A percentile compares a stretch with the other conserved stretches of the same genome.
Evolutionary conservation across 495 filamentous ascomycete genomes (phyloP).

Genomic region (Annulohypoxylon stygium): DNA sequence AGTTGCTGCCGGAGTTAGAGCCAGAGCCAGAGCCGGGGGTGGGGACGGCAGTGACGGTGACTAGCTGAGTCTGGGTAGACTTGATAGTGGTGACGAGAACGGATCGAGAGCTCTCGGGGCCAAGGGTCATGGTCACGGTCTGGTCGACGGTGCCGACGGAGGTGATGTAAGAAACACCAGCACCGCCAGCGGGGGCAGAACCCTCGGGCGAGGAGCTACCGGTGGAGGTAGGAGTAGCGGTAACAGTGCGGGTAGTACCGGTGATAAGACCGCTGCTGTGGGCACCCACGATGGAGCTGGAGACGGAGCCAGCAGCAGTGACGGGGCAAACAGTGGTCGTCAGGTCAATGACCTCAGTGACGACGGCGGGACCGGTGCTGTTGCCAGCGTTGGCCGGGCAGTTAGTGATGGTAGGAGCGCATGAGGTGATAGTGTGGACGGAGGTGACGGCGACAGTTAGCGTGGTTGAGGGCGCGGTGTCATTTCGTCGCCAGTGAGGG

Average conservation of each 20-base stretch:
- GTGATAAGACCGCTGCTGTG: conserved; percentile 55
- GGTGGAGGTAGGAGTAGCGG: conserved; percentile 32
- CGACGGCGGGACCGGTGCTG: conserved; percentile 55
- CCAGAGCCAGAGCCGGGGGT: conserved; percentile 18
- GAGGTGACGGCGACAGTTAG: conserved; percentile 68
- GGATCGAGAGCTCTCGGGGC: conserved; percentile 51
- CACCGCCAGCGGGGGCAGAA: conserved; percentile 26
- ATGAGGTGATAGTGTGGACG: conserved; percentile 72
- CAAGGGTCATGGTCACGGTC: conserved; percentile 58
- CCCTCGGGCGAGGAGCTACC: conserved; percentile 40
- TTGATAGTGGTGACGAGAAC: conserved; percentile 56
- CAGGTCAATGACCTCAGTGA: conserved; percentile 61
- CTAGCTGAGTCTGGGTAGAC: conserved; percentile 50
- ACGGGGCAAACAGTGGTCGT: conserved; percentile 63
- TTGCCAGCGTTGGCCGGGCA: conserved; percentile 67
- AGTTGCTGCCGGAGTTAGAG: conserved; percentile 19
- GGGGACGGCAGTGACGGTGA: conserved; percentile 46
- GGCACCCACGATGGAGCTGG: conserved; percentile 53
- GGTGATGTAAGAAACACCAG: conserved; percentile 37
- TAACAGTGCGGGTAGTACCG: conserved; percentile 50
- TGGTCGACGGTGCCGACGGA: conserved; percentile 43
- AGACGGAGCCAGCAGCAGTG: conserved; percentile 56
- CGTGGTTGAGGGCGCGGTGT: conserved; percentile 56
- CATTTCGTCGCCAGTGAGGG: conserved; percentile 55
- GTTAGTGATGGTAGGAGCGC: conserved; percentile 71